phyloP scores from a whole-genome alignment of 108 stramenopile species.

The Schizochytrium sp. region DNA sequence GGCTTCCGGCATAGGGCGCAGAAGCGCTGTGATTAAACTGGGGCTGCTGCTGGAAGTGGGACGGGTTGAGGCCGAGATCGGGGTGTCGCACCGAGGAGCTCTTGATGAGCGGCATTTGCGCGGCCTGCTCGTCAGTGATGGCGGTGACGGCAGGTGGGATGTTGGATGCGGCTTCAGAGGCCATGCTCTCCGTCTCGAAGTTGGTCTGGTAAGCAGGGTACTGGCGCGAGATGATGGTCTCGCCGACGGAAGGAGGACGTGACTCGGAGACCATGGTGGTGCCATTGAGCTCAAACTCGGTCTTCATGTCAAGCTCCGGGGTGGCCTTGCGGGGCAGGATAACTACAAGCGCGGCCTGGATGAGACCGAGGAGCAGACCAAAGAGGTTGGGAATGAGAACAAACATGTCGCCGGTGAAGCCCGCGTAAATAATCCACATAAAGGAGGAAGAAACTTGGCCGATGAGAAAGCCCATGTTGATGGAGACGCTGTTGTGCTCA shows the following conservation, averaged over 20 bases:
- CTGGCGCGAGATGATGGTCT: background rate
- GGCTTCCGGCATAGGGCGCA: background rate
- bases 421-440: background rate
- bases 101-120: background rate
- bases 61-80: background rate
- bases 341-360: background rate
- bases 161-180: background rate
- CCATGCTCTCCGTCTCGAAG: background rate
- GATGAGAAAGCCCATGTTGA: slow-evolving; percentile 8
- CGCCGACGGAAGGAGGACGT: background rate
- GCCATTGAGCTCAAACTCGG: background rate
- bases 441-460: background rate
- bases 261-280: background rate
- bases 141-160: background rate
- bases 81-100: background rate
- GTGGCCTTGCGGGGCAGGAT: background rate
- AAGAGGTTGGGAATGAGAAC: background rate
- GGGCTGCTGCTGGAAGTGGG: no score
- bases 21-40: no score
- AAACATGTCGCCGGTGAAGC: background rate
- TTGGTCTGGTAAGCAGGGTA: background rate
- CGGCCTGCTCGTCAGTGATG: background rate
- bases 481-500: slow-evolving; percentile 12
- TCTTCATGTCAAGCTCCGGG: background rate
- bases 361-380: background rate